Conservation (phyloP, 257 asterid genomes). For the Solanum peruvianum region DNA sequence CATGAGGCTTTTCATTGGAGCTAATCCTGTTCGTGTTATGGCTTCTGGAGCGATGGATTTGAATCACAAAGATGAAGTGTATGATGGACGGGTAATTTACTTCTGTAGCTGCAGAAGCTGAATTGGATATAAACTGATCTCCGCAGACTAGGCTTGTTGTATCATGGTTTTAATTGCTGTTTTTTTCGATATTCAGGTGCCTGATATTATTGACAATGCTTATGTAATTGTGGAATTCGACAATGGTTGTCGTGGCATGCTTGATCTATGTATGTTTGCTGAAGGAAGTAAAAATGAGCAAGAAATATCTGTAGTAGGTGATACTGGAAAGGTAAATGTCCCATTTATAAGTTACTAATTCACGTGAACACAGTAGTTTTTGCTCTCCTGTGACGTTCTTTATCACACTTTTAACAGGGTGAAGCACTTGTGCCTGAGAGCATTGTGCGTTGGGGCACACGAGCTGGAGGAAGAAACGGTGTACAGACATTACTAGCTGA, state of each 20-base stretch:
- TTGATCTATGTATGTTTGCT: slow-evolving; percentile 95
- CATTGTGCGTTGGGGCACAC: slow-evolving; percentile 65
- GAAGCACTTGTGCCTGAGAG: slow-evolving; percentile 93
- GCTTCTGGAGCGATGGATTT: slow-evolving; percentile 93
- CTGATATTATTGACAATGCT: slow-evolving; percentile 93
- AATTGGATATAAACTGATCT: background rate
- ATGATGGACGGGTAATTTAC: slow-evolving; percentile 56
- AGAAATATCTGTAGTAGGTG: slow-evolving; percentile 89
- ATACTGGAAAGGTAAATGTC: slow-evolving; percentile 60
- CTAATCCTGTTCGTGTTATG: slow-evolving; percentile 79
- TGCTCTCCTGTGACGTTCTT: background rate
- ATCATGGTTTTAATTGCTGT: background rate
- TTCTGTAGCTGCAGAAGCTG: background rate
- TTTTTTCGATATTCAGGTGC: slow-evolving; percentile 44
- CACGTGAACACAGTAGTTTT: background rate
- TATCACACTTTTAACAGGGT: slow-evolving; percentile 32
- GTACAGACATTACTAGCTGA: slow-evolving; percentile 48
- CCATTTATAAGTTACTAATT: background rate
- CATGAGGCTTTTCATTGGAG: slow-evolving; percentile 76
- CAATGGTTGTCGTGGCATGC: slow-evolving; percentile 78
- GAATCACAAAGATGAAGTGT: slow-evolving; percentile 80
- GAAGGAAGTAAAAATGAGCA: slow-evolving; percentile 96
- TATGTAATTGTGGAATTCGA: slow-evolving; percentile 85
- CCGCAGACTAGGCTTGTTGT: background rate
- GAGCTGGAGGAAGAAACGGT: slow-evolving; percentile 58